Evolutionary conservation across 2,329 filamentous ascomycete genomes (phyloP).

Genomic region (Aspergillus fumigatiaffinis): DNA sequence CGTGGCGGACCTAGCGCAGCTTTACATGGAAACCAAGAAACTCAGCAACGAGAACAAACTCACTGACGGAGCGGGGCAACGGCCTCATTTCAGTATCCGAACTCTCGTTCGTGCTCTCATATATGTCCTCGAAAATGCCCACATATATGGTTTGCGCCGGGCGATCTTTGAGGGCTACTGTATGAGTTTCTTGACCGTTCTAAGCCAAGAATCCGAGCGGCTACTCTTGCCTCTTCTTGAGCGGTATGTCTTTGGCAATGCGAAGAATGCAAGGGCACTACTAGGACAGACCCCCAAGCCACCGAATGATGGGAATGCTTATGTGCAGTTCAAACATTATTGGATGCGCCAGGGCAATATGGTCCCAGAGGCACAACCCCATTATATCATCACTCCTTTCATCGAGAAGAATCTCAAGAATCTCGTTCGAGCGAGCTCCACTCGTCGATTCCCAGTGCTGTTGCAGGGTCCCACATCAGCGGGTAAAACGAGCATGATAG

Average conservation of each 20-base stretch:
- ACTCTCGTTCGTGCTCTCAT: conserved; percentile 86
- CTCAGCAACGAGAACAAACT: conserved; percentile 77
- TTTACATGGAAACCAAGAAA: conserved; percentile 84
- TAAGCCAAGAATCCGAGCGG: conserved; percentile 77
- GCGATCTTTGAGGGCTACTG: conserved; percentile 93
- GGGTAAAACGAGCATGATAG: conserved; percentile 99
- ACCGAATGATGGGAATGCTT: conserved; percentile 70
- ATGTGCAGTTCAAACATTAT: conserved; percentile 84
- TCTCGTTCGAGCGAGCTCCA: conserved; percentile 87
- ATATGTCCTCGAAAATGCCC: conserved; percentile 80
- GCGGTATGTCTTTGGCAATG: conserved; percentile 70
- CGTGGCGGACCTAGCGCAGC: conserved; percentile 73
- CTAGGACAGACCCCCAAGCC: conserved; percentile 73
- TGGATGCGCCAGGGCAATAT: conserved; percentile 79
- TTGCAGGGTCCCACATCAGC: conserved; percentile 96
- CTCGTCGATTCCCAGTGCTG: conserved; percentile 83
- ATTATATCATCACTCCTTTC: conserved; percentile 96
- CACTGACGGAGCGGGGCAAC: conserved; percentile 92
- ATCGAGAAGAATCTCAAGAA: conserved; percentile 94
- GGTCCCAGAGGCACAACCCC: conserved; percentile 64
- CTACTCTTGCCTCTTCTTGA: conserved; percentile 75
- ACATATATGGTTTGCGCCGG: conserved; percentile 77
- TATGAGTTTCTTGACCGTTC: conserved; percentile 93
- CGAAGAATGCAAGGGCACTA: conserved; percentile 66
- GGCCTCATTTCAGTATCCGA: conserved; percentile 93